Evolutionary conservation across 78 protist genomes (phyloP).

Genomic region (Polysphondylium violaceum): DNA sequence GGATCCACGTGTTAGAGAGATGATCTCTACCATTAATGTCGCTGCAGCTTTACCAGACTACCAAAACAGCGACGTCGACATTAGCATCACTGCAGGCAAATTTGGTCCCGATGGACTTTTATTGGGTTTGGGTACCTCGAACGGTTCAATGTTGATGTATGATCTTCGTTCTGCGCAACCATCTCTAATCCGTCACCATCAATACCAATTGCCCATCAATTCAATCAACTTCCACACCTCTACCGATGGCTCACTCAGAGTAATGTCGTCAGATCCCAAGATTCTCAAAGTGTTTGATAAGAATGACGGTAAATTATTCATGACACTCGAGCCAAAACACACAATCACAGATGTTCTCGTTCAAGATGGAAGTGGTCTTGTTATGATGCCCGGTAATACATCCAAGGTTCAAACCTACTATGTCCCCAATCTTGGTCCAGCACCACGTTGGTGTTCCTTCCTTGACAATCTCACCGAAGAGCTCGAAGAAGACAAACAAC

Average conservation of each 20-base stretch:
- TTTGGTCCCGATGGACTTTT: slow-evolving; percentile 85
- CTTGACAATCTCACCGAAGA: slow-evolving; percentile 96
- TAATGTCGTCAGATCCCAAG: slow-evolving; percentile 85
- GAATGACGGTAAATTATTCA: slow-evolving; percentile 52
- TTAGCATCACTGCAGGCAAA: slow-evolving; percentile 57
- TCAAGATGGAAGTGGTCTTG: slow-evolving; percentile 86
- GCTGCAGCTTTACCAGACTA: slow-evolving; percentile 38
- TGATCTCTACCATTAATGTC: slow-evolving; percentile 21
- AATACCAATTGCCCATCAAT: slow-evolving; percentile 88
- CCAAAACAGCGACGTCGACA: background rate
- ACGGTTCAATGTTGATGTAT: slow-evolving; percentile 90
- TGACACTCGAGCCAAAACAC: slow-evolving; percentile 88
- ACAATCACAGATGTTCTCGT: slow-evolving; percentile 80
- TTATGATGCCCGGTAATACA: slow-evolving; percentile 90
- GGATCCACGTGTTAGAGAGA: slow-evolving; percentile 84
- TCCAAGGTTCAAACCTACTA: slow-evolving; percentile 90
- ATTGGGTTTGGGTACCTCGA: slow-evolving; percentile 91
- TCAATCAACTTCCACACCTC: slow-evolving; percentile 80
- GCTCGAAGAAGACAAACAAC: slow-evolving; percentile 87
- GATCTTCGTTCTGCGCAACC: slow-evolving; percentile 93
- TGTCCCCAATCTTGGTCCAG: slow-evolving; percentile 96
- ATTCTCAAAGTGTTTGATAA: slow-evolving; percentile 88
- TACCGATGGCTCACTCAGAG: slow-evolving; percentile 24
- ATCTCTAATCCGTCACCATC: slow-evolving; percentile 90
- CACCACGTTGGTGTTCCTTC: slow-evolving; percentile 98